These are phyloP conservation scores for Annona cherimola DNA, from an alignment of 164 flowering plant species.

Conservation along the genomic window DNA sequence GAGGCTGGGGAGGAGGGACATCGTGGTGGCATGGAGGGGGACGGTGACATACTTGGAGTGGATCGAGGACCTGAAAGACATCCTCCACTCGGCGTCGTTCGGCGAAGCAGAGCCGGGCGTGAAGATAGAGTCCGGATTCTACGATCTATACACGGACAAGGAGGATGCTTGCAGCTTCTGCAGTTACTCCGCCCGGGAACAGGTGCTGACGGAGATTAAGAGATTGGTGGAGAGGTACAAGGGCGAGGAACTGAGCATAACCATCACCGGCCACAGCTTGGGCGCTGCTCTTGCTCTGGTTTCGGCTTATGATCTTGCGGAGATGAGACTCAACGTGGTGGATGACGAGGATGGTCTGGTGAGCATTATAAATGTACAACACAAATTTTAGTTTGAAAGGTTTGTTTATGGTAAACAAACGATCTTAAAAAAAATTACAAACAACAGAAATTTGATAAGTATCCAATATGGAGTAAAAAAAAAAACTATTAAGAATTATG, in stretches of 20 bases:
- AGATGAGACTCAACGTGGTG: constrained; percentile 38
- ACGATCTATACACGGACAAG: constrained; percentile 63
- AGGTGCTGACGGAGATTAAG: constrained; percentile 50
- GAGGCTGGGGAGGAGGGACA: constrained; percentile 66
- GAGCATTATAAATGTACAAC: no score
- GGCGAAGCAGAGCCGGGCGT: constrained; percentile 34
- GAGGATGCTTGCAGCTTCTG: constrained; percentile 42
- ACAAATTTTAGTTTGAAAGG: no score
- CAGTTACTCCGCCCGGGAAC: constrained; percentile 61
- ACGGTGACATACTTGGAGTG: constrained; percentile 81
- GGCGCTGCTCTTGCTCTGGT: constrained; percentile 57
- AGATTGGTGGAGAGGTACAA: constrained; percentile 40
- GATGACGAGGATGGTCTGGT: background rate
- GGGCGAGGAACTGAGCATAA: constrained; percentile 54
- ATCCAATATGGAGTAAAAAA: no score
- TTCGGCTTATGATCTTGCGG: constrained; percentile 73
- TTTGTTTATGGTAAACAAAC: no score
- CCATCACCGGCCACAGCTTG: constrained; percentile 67
- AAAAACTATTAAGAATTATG: no score
- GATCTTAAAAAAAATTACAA: no score
- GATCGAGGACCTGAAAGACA: constrained; percentile 68
- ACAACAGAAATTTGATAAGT: no score
- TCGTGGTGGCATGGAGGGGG: constrained; percentile 72
- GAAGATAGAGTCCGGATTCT: constrained; percentile 66
- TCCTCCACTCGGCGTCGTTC: constrained; percentile 47